Conservation (phyloP, 2,329 filamentous ascomycete genomes). For the Fusarium camptoceras region DNA sequence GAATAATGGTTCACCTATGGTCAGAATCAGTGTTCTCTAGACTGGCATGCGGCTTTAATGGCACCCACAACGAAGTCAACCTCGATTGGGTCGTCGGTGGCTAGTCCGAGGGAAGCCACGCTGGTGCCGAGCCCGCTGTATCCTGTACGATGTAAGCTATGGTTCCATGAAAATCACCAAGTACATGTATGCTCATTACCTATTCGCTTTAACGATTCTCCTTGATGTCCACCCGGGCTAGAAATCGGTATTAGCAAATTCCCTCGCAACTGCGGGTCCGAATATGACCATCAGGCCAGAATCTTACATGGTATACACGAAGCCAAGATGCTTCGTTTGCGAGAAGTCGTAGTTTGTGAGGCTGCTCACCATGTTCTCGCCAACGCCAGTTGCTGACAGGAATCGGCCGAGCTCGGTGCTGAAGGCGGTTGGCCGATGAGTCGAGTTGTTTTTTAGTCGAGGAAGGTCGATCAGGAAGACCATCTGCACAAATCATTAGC, state of each 20-base stretch:
- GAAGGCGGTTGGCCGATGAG: constrained; percentile 63
- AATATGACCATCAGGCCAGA: constrained; percentile 9
- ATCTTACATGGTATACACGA: constrained; percentile 85
- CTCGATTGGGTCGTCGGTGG: constrained; percentile 65
- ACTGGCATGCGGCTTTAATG: constrained; percentile 28
- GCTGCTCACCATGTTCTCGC: constrained; percentile 73
- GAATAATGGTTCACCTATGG: constrained; percentile 17
- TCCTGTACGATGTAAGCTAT: constrained; percentile 60
- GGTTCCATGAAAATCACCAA: constrained; percentile 23
- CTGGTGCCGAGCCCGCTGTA: constrained; percentile 78
- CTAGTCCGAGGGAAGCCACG: constrained; percentile 72
- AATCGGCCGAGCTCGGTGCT: constrained; percentile 78
- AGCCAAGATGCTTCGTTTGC: constrained; percentile 76
- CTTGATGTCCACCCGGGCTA: constrained; percentile 53
- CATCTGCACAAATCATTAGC: constrained; percentile 61
- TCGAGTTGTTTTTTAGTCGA: constrained; percentile 56
- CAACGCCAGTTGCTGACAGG: constrained; percentile 73
- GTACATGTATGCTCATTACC: constrained; percentile 42
- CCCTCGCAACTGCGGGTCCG: constrained; percentile 10
- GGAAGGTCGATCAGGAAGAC: constrained; percentile 95
- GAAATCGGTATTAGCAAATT: constrained; percentile 28
- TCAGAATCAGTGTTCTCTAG: constrained; percentile 33
- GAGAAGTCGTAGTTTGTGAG: constrained; percentile 85
- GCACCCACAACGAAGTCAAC: constrained; percentile 77
- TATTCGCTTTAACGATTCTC: constrained; percentile 45